Conservation (phyloP, 192 early-diverging fungal species). For the Kickxella alabastrina region DNA sequence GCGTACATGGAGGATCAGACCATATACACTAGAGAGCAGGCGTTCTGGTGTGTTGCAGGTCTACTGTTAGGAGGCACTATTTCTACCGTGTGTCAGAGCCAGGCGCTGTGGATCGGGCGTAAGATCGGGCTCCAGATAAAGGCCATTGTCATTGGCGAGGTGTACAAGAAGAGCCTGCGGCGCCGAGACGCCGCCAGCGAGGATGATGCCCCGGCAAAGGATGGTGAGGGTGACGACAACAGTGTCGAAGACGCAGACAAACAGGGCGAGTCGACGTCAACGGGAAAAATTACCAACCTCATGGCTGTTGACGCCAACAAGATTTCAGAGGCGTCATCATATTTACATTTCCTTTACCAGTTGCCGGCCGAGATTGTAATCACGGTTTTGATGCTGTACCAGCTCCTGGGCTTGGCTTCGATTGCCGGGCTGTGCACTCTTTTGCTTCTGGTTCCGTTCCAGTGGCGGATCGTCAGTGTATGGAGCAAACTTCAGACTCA, state of each 20-base stretch:
- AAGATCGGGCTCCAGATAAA: conserved; percentile 63
- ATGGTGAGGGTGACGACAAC: not conserved
- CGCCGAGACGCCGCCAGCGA: conserved; percentile 49
- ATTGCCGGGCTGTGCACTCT: conserved; percentile 70
- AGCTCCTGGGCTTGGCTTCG: conserved; percentile 74
- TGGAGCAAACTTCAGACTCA: conserved; percentile 57
- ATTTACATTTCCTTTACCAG: conserved; percentile 59
- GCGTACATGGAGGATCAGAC: conserved; percentile 57
- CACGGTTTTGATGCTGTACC: conserved; percentile 62
- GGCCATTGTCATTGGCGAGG: conserved; percentile 62
- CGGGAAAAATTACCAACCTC: conserved; percentile 67
- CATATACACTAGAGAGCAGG: conserved; percentile 49
- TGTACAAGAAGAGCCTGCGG: conserved; percentile 65
- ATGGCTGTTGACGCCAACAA: conserved; percentile 69
- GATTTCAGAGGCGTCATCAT: conserved; percentile 55
- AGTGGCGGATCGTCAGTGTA: conserved; percentile 52
- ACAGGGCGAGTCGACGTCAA: conserved; percentile 35
- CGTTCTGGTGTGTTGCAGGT: conserved; percentile 62
- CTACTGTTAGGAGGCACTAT: conserved; percentile 52
- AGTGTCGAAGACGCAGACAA: conserved; percentile 27
- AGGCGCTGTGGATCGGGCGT: conserved; percentile 69
- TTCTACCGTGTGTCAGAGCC: conserved; percentile 56
- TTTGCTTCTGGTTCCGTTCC: conserved; percentile 57
- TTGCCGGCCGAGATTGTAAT: conserved; percentile 64
- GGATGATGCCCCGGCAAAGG: not conserved